phyloP scores from a whole-genome alignment of 2,329 filamentous ascomycete genomes.

The Periconia digitata region DNA sequence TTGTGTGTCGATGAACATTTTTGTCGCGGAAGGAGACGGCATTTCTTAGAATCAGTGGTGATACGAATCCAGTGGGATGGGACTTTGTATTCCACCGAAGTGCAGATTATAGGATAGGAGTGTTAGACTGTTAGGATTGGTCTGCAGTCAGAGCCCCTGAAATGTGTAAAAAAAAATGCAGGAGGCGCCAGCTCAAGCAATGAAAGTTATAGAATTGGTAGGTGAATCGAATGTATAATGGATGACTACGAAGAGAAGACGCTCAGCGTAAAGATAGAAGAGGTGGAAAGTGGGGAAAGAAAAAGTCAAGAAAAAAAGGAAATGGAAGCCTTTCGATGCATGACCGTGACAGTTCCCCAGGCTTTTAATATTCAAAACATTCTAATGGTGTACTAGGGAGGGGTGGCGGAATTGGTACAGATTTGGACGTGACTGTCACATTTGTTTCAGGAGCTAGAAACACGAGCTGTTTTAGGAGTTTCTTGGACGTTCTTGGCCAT shows the following conservation, averaged over 20 bases:
- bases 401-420: constrained; percentile 8
- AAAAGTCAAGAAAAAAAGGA: background rate
- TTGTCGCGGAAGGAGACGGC: background rate
- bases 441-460: constrained; percentile 13
- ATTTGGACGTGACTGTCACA: constrained; percentile 9
- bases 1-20: constrained; percentile 39
- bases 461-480: constrained; percentile 8
- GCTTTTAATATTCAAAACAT: background rate
- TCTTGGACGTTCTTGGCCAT: constrained; percentile 5
- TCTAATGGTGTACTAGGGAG: background rate
- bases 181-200: background rate
- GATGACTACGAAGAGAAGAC: background rate
- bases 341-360: background rate
- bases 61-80: too few species aligned
- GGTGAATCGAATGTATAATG: constrained; percentile 1
- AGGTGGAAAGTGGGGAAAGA: background rate
- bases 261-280: constrained; percentile 1
- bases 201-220: background rate
- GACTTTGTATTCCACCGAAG: too few species aligned
- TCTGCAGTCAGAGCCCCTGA: too few species aligned
- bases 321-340: background rate
- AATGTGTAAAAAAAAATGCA: background rate
- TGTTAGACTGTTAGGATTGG: too few species aligned
- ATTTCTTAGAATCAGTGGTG: constrained; percentile 3
- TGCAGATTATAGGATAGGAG: too few species aligned